These are phyloP conservation scores for Barbarea vulgaris DNA, from an alignment of 345 rosid genomes.

Conservation along the genomic window DNA sequence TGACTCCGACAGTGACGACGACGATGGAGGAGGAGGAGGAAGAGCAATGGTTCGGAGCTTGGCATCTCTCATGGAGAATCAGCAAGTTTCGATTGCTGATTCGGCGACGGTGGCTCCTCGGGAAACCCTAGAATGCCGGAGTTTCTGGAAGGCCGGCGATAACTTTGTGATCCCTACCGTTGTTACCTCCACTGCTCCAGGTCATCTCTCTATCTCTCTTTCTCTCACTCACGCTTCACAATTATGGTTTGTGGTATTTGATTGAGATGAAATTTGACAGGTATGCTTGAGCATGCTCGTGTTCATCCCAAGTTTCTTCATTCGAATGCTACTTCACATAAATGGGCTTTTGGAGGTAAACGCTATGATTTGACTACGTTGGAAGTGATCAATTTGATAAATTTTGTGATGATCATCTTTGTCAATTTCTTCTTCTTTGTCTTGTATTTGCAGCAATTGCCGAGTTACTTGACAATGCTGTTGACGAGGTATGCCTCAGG, in stretches of 20 bases:
- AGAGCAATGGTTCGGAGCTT: slow-evolving; percentile 2
- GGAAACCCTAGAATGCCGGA: slow-evolving; percentile 54
- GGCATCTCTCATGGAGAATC: slow-evolving; percentile 25
- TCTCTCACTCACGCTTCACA: neutral
- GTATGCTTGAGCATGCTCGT: slow-evolving; percentile 80
- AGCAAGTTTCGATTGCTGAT: slow-evolving; percentile 16
- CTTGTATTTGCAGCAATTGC: slow-evolving; percentile 80
- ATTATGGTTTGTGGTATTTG: neutral
- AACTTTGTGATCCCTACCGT: slow-evolving; percentile 43
- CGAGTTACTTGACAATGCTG: slow-evolving; percentile 93
- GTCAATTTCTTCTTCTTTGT: neutral
- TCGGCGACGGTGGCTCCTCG: slow-evolving; percentile 29
- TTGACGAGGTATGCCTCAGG: slow-evolving; percentile 70
- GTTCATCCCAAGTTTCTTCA: slow-evolving; percentile 96
- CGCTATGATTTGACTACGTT: neutral
- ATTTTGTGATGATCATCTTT: neutral
- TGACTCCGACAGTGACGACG: slow-evolving; percentile 60
- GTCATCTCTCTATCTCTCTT: neutral
- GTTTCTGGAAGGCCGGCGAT: slow-evolving; percentile 90
- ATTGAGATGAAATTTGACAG: slow-evolving; percentile 41
- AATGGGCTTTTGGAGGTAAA: slow-evolving; percentile 98
- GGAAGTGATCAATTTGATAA: neutral
- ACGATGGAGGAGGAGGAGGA: slow-evolving; percentile 12
- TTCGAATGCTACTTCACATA: slow-evolving; percentile 98
- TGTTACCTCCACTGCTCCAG: neutral